Evolutionary conservation across 1,284 basidiomycete species (phyloP).

Genomic region (Leucoagaricus sp.): DNA sequence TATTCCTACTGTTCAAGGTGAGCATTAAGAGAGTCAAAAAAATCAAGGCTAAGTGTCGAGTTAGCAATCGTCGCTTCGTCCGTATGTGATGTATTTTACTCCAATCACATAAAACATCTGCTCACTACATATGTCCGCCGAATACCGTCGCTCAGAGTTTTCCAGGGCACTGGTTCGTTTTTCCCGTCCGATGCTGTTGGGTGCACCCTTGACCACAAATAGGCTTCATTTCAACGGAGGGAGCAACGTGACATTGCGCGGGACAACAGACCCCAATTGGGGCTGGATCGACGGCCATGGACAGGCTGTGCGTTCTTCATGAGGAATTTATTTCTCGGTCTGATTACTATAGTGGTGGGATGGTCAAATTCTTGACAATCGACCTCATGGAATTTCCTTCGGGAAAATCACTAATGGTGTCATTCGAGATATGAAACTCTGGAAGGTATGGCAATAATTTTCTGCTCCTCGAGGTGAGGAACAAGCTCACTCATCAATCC

Average conservation of each 20-base stretch:
- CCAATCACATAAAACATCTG: neutral
- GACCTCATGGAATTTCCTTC: slow-evolving; percentile 57
- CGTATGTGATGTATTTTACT: slow-evolving; percentile 24
- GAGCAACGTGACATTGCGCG: slow-evolving; percentile 57
- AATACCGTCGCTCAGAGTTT: slow-evolving; percentile 34
- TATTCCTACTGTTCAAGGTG: slow-evolving; percentile 57
- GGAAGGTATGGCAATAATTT: slow-evolving; percentile 44
- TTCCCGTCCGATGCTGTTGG: neutral
- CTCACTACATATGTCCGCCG: neutral
- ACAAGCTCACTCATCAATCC: neutral
- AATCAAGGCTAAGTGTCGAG: neutral
- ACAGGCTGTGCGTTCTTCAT: slow-evolving; percentile 51
- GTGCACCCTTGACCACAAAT: neutral
- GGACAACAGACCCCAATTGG: slow-evolving; percentile 53
- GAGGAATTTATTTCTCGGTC: too few species aligned
- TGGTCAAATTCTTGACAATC: slow-evolving; percentile 50
- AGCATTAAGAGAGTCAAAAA: neutral
- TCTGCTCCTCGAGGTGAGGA: neutral
- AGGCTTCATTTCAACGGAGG: slow-evolving; percentile 57
- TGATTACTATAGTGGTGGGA: slow-evolving; percentile 57
- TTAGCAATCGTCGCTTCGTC: slow-evolving; percentile 44
- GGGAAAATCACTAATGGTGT: slow-evolving; percentile 52
- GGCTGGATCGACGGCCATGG: slow-evolving; percentile 66
- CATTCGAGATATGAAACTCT: slow-evolving; percentile 59
- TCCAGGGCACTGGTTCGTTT: slow-evolving; percentile 47